Conservation (phyloP, 2,329 filamentous ascomycete species). For the Coniochaeta ligniaria region DNA sequence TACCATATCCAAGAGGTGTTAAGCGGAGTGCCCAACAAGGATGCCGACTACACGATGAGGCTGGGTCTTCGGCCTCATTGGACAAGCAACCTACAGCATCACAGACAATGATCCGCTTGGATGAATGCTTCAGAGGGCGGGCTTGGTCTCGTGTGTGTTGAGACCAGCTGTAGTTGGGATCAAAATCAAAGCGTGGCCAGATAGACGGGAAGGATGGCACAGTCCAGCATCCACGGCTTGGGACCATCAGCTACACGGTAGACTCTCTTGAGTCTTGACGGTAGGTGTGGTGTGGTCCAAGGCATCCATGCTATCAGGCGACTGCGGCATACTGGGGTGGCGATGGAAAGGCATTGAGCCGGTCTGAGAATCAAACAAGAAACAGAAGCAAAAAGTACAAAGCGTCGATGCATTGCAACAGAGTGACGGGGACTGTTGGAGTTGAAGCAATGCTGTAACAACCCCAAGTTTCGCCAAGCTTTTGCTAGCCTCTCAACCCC, state of each 20-base stretch:
- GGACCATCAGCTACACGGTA: neutral
- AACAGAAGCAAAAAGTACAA: neutral
- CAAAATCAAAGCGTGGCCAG: neutral
- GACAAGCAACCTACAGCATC: neutral
- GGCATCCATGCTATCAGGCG: neutral
- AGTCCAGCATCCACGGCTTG: neutral
- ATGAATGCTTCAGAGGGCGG: neutral
- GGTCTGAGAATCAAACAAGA: neutral
- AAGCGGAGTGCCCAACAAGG: slow-evolving; percentile 5
- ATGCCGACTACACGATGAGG: slow-evolving; percentile 19
- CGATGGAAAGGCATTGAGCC: slow-evolving; percentile 17
- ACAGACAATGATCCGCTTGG: neutral
- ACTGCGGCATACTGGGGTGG: neutral
- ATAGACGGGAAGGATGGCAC: neutral
- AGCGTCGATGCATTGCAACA: slow-evolving; percentile 16
- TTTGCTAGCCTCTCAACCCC: neutral
- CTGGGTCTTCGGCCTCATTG: neutral
- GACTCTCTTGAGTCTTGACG: neutral
- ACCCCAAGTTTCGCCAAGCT: slow-evolving; percentile 20
- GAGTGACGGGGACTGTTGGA: slow-evolving; percentile 12
- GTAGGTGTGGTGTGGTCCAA: neutral
- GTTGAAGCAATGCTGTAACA: slow-evolving; percentile 28
- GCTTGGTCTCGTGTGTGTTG: neutral
- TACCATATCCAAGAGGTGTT: neutral
- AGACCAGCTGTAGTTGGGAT: neutral